Evolutionary conservation across 2,329 filamentous ascomycete genomes (phyloP), one percentile per base, ranked within the genome.

Genomic region (Beauveria brongniartii): DNA sequence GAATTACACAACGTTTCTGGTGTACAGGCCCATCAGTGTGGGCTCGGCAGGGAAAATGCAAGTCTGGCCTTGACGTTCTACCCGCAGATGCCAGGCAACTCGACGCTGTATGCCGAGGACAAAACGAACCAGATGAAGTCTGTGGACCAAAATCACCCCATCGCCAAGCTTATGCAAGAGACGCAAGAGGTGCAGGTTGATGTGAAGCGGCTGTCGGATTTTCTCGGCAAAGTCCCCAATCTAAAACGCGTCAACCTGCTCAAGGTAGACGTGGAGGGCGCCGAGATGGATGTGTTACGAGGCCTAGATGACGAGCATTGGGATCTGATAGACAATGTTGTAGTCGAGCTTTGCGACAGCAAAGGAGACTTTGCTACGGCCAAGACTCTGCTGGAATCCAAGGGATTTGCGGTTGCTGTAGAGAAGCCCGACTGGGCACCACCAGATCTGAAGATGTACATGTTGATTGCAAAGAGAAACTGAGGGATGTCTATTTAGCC

Each of bases 201-300:
- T 5, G 43, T 59, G 6, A 41, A 65, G 55, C 53, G 63, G 20
- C 65, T 69, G 2, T 68, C 68, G 3, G 40, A 55, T 5, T 65
- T 69, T 28, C 54, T 69, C 30, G 10, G 5, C 24, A 3, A 52
- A 26, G 34, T 50, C 22, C 43, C 53, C 3, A 63, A 58, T 16
- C 22, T 68, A 9, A 51, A 50, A 18, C 61, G 62, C 10, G 65
- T 70, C 26, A 67, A 69, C 56, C 40, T 70, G 37, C 61, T 70
- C 41, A 70, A 70, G 60, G 62, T 69, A 16, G 68, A 70, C 48
- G 68, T 70, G 4, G 68, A 69, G 55, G 66, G 67, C 20, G 63
- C 54, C 14, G 69, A 70, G 54, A 43, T 70, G 28, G 68, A 67
- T 2, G 66, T 68, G 5, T 41, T 69, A 0, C 40, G 37, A 2